phyloP scores from a whole-genome alignment of 257 asterid species.

The Nicotiana tomentosiformis region DNA sequence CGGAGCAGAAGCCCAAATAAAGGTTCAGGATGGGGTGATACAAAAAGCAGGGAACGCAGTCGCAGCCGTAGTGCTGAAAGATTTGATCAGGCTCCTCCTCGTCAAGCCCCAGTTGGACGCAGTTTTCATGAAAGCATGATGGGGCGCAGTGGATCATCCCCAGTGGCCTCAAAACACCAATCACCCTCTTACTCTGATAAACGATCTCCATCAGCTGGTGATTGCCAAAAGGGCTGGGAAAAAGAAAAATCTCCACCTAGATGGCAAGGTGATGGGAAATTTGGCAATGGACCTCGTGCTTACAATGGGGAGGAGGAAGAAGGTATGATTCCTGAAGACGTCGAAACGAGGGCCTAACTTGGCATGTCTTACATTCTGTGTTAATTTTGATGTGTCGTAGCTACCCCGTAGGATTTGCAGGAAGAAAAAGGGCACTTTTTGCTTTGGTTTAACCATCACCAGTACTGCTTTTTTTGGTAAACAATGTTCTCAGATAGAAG shows the following conservation, averaged over 20 bases:
- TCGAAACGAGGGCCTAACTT: background rate
- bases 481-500: background rate
- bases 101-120: constrained; percentile 14
- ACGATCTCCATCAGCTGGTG: background rate
- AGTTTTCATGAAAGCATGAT: constrained; percentile 58
- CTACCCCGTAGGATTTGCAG: background rate
- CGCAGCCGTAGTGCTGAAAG: constrained; percentile 64
- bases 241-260: constrained; percentile 20
- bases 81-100: constrained; percentile 31
- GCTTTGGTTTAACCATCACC: background rate
- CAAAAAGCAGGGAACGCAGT: constrained; percentile 32
- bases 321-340: constrained; percentile 24
- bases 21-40: constrained; percentile 44
- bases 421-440: background rate
- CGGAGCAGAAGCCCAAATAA: constrained; percentile 53
- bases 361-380: background rate
- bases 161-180: constrained; percentile 1
- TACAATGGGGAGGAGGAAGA: constrained; percentile 23
- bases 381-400: background rate
- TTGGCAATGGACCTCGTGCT: background rate
- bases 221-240: constrained; percentile 5
- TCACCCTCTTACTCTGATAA: constrained; percentile 10
- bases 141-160: constrained; percentile 25
- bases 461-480: background rate
- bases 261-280: constrained; percentile 3